phyloP scores from a whole-genome alignment of 495 filamentous ascomycete genomes.

The Penicillium egyptiacum region DNA sequence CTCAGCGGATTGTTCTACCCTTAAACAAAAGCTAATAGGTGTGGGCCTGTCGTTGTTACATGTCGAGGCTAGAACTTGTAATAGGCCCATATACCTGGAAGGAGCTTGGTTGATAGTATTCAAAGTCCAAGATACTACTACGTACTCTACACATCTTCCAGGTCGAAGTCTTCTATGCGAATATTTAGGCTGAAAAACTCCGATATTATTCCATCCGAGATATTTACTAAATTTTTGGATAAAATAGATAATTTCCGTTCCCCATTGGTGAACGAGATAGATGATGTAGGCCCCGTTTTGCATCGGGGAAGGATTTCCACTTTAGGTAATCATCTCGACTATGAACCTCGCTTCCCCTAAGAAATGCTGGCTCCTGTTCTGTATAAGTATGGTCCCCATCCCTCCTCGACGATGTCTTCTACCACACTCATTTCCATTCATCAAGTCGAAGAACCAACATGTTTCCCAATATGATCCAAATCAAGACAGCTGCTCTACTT shows the following conservation, averaged over 20 bases:
- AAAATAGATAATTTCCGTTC: neutral
- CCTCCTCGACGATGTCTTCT: neutral
- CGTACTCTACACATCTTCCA: neutral
- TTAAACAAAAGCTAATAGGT: slow-evolving; percentile 2
- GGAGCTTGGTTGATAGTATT: neutral
- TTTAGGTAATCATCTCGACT: neutral
- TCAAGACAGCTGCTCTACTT: slow-evolving; percentile 15
- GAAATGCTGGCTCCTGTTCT: neutral
- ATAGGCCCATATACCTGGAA: neutral
- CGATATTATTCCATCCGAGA: neutral
- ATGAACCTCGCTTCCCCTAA: neutral
- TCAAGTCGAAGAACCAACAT: neutral
- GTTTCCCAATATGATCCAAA: slow-evolving; percentile 12
- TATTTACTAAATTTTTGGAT: neutral
- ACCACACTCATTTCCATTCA: neutral
- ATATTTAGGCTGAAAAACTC: slow-evolving; percentile 7
- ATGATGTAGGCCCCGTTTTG: neutral
- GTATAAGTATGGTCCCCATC: neutral
- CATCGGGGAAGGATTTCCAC: slow-evolving; percentile 5
- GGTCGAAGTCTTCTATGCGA: slow-evolving; percentile 1
- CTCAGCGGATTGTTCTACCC: neutral
- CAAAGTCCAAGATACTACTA: neutral
- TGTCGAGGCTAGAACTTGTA: neutral
- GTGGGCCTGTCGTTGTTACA: neutral
- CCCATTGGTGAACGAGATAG: neutral